A percentile compares a stretch with the other conserved stretches of the same genome.
phyloP scores from a whole-genome alignment of 257 asterid species.

The Plectranthus barbatus region DNA sequence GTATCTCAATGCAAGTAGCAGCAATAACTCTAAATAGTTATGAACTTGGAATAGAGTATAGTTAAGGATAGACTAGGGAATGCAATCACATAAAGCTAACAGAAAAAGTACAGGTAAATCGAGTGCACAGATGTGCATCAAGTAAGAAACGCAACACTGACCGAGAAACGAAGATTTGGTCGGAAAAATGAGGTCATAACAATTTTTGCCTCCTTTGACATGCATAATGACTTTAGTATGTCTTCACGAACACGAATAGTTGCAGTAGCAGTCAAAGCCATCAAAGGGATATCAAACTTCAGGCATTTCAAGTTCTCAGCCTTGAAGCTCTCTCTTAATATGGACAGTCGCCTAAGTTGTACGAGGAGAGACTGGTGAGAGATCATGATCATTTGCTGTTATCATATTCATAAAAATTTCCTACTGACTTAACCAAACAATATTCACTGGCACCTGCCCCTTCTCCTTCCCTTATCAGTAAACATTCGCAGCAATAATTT shows the following conservation, averaged over 20 bases:
- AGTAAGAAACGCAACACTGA: constrained; percentile 26
- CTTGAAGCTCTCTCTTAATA: constrained; percentile 57
- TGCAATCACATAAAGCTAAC: too few species aligned
- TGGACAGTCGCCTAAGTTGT: constrained; percentile 47
- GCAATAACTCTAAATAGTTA: not conserved
- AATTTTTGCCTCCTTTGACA: constrained; percentile 43
- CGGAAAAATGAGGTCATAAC: constrained; percentile 66
- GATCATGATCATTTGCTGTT: not conserved
- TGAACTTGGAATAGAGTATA: constrained; percentile 6
- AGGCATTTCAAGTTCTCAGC: constrained; percentile 43
- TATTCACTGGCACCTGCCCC: not conserved
- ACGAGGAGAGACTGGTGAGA: constrained; percentile 17
- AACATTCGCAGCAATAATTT: not conserved
- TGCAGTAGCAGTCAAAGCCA: constrained; percentile 86
- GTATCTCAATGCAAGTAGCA: not conserved
- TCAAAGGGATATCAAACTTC: constrained; percentile 62
- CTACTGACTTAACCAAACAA: not conserved
- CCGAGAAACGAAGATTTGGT: constrained; percentile 68
- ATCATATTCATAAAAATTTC: not conserved
- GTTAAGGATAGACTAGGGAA: constrained; percentile 1
- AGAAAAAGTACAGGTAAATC: not conserved
- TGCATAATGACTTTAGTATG: constrained; percentile 63
- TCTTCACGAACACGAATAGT: constrained; percentile 61
- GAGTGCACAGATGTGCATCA: not conserved
- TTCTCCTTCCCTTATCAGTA: not conserved